phyloP scores from a whole-genome alignment of 768 basidiomycete genomes.

The Pulveroboletus sp. region DNA sequence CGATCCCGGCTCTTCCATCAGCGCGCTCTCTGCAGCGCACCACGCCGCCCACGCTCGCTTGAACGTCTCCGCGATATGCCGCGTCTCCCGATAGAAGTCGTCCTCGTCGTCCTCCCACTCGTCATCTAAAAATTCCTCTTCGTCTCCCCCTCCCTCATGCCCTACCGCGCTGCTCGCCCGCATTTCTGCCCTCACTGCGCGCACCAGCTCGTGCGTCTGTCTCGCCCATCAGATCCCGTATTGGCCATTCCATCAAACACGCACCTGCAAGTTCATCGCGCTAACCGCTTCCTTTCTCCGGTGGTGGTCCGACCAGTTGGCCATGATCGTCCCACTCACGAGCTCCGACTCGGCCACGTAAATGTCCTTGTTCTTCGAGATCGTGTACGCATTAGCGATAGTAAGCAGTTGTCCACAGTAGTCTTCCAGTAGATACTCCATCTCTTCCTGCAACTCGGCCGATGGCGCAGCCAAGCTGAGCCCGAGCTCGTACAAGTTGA shows the following conservation, averaged over 20 bases:
- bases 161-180: constrained; percentile 7
- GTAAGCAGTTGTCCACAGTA: constrained; percentile 31
- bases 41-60: constrained; percentile 43
- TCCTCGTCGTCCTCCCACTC: constrained; percentile 27
- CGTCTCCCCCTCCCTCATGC: constrained; percentile 24
- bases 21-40: constrained; percentile 32
- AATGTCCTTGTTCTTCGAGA: constrained; percentile 33
- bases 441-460: constrained; percentile 33
- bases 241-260: neutral
- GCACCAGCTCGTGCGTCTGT: constrained; percentile 38
- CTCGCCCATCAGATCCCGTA: constrained; percentile 2
- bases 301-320: constrained; percentile 39
- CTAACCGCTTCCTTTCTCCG: constrained; percentile 36
- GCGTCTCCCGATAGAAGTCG: constrained; percentile 26
- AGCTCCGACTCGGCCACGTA: constrained; percentile 39
- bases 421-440: constrained; percentile 33
- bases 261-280: constrained; percentile 43
- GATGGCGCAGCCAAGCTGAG: constrained; percentile 22
- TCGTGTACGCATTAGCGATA: constrained; percentile 35
- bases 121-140: constrained; percentile 21
- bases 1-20: constrained; percentile 20
- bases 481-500: constrained; percentile 31
- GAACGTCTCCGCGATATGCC: constrained; percentile 29
- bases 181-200: constrained; percentile 34
- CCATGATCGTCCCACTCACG: constrained; percentile 43